Evolutionary conservation across 2,329 filamentous ascomycete species (phyloP), one percentile per base, ranked within the genome.

Genomic region (Amesomyces nigricolor): DNA sequence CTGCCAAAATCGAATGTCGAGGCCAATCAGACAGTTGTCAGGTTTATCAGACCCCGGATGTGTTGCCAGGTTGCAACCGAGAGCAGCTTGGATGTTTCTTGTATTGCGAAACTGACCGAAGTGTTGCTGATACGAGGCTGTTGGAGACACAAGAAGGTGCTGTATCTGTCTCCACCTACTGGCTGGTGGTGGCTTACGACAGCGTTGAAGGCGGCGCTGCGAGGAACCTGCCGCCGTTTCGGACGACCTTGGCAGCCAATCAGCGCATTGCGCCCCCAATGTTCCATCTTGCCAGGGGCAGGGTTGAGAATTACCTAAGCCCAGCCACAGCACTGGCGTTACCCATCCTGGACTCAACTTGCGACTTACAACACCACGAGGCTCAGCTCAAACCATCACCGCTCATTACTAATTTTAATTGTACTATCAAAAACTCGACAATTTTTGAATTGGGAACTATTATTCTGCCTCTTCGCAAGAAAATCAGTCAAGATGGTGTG

Each of bases 401-500:
- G 5, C 14, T 9, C 30, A 17, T 45, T 11, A 35, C 32, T 9
- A 4, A 13, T 35, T 22, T 45, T 10, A 10, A 14, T 10, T 13
- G 29, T 19, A 11, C n/a, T 29, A 58, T 47, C 43, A 17, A 9
- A 37, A 29, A 9, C 39, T 38, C 19, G 45, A 29, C n/a, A 22
- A 35, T 35, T 5, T 35, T 7, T 35, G 9, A 13, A 35, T 11
- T 35, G 8, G 32, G 32, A 10, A 35, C 8, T 4, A 35, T 3
- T 13, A 35, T 9, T 13, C 32, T 35, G 32, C 32, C 11, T 10
- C 32, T 13, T 13, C n/a, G 39, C 51, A 26, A 60, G 16, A 10
- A 58, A 44, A 17, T 10, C 4, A 29, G 47, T 43, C 58, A 71
- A 61, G 48, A 85, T 85, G 83, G 83, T 86, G 56, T 86, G 83